These are phyloP conservation scores for Malus domestica DNA, from an alignment of 306 rosid genomes.

Conservation along the genomic window DNA sequence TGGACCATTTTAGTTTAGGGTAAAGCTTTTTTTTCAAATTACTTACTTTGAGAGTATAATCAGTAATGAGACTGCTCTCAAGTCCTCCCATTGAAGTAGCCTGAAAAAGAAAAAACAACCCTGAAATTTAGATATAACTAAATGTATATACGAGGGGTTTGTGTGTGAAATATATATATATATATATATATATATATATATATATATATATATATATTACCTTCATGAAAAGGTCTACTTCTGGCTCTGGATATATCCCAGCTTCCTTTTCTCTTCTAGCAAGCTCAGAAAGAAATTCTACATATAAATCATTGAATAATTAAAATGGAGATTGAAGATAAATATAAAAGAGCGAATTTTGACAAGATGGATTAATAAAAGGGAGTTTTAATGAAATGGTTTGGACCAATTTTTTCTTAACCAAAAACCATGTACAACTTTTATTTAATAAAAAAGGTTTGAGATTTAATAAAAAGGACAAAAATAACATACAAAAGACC, in stretches of 20 bases:
- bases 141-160: no score
- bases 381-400: no score
- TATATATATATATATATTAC: constrained; percentile 11
- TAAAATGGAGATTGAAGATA: not conserved
- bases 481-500: no score
- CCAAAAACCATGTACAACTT: no score
- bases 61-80: constrained; percentile 72
- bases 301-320: not conserved
- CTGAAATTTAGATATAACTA: not conserved
- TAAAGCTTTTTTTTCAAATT: not conserved
- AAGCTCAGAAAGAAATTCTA: constrained; percentile 75
- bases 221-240: constrained; percentile 94
- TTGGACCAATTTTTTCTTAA: no score
- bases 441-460: no score
- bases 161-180: not conserved
- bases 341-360: not conserved
- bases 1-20: not conserved
- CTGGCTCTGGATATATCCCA: constrained; percentile 85
- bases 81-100: constrained; percentile 87
- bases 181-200: not conserved
- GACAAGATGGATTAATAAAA: not conserved
- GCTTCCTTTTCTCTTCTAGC: constrained; percentile 73
- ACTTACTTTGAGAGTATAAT: constrained; percentile 79
- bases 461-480: no score
- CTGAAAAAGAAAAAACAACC: constrained; percentile 32